Base-by-base conservation (phyloP, 495 filamentous ascomycete genomes). In the Aspergillus sparsus region DNA sequence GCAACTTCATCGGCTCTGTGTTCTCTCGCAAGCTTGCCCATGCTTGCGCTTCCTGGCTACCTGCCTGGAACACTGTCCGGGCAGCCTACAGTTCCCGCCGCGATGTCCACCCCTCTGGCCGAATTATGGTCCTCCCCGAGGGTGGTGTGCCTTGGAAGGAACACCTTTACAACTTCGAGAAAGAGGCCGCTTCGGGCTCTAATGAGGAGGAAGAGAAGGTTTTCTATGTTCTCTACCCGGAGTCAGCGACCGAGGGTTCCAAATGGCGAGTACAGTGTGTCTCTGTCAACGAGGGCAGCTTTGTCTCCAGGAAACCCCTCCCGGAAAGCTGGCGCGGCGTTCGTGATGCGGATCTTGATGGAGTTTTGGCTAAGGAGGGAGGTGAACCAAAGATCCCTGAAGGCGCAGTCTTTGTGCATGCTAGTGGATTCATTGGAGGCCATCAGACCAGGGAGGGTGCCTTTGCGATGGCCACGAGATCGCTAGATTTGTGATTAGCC, bases 191-290 rank as follows among this genome's bases (percentile, higher is more conserved):
- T 21, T 70, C 67, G 72, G 53, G 57, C 61, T 31, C 12, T 6
- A 61, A 56, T 13, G 64, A 66, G n/a, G 64, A 73, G 10, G 71
- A 74, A 0, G 77, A 80, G 35, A 75, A 86, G 54, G 84, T 91
- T 6, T 73, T 72, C 64, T 98, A 97, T 73, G 93, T 95, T n/a
- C 80, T 98, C 2, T 98, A 97, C 77, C 87, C 91, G 1, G 95
- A 98, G 78, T 87, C 80, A 62, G 79, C 82, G 5, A 73, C 76
- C 3, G 80, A 84, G 50, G 89, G 82, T 34, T 75, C 87, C 52
- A 93, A 91, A 73, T 98, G 94, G 94, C 87, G 94, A 54, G 85
- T 98, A 57, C 93, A 97, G 73, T 87, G 88, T 58, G 94, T 98
- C 11, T 86, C 90, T 7, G 83, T 86, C 21, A 83, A 82, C 60